Base-by-base conservation (phyloP, 169 alveolate species). In the Toxoplasma gondii region DNA sequence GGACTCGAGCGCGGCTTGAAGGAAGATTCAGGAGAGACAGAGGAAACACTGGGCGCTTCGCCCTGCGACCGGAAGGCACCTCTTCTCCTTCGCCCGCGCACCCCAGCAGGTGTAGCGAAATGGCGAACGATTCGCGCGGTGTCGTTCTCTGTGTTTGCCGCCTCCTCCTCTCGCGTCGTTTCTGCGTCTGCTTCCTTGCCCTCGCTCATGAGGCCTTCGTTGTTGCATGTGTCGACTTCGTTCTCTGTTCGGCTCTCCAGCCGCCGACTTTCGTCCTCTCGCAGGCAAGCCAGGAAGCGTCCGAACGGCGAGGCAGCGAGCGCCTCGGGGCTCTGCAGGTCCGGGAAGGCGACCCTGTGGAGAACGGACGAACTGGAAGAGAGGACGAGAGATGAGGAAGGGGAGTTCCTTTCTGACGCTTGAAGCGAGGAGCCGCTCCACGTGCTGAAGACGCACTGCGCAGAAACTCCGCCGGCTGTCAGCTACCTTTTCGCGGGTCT, bases 331-430 rank as follows among this genome's bases (percentile, higher is more conserved):
- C 44, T 78, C 86, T 78, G 86, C 49, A 78, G 86, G 27, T 78
- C 86, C 12, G 86, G 86, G n/a, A 78, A 78, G 86, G 86, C 86
- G n/a, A 45, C 45, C 86, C 86, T 78, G 82, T 31, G 74, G 74
- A 19, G 34, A 27, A 22, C 9, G 29, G 34, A 64, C 31, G 74
- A 19, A 64, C 7, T 31, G 24, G 34, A 64, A 27, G n/a, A 27
- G 34, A 19, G 67, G 67, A 9, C 9, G 67, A 19, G 9, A 19
- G 19, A 19, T 53, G 67, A 53, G 67, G 67, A 53, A 53, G 19
- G 27, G 67, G n/a, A n/a, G n/a, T n/a, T n/a, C n/a, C n/a, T n/a
- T n/a, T n/a, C n/a, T n/a, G n/a, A n/a, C n/a, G n/a, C n/a, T n/a
- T n/a, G n/a, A n/a, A n/a, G n/a, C n/a, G n/a, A n/a, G n/a, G n/a